Evolutionary conservation across 805 yeast genomes (phyloP).

Genomic region (Yamadazyma laniorum): DNA sequence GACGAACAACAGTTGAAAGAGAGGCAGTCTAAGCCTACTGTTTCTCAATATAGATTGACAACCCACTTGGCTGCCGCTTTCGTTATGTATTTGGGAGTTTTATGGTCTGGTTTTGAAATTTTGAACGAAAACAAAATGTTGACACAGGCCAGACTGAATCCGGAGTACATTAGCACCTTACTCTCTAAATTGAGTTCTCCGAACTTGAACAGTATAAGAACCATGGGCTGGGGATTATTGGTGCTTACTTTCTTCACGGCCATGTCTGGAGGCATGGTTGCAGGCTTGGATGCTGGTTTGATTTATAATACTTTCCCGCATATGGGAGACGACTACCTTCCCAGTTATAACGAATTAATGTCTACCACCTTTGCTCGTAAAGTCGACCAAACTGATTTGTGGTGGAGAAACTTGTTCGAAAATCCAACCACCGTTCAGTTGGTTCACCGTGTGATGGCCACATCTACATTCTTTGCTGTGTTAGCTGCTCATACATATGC

Average conservation of each 20-base stretch:
- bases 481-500: slow-evolving; percentile 71
- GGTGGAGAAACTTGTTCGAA: slow-evolving; percentile 92
- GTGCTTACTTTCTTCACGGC: slow-evolving; percentile 82
- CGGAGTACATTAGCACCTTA: slow-evolving; percentile 48
- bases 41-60: slow-evolving; percentile 90
- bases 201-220: slow-evolving; percentile 55
- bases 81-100: slow-evolving; percentile 79
- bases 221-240: slow-evolving; percentile 54
- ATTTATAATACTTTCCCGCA: slow-evolving; percentile 95
- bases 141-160: slow-evolving; percentile 42
- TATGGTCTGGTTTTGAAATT: slow-evolving; percentile 86
- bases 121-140: slow-evolving; percentile 70
- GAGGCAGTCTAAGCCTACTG: slow-evolving; percentile 93
- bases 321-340: slow-evolving; percentile 86
- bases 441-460: slow-evolving; percentile 83
- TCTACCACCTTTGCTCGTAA: slow-evolving; percentile 69
- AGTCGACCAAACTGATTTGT: slow-evolving; percentile 65
- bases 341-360: slow-evolving; percentile 75
- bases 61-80: slow-evolving; percentile 95
- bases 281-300: slow-evolving; percentile 96
- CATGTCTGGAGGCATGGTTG: slow-evolving; percentile 97
- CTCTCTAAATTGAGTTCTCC: slow-evolving; percentile 64
- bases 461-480: slow-evolving; percentile 70
- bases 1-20: slow-evolving; percentile 75
- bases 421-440: slow-evolving; percentile 96